These are phyloP conservation scores for Arthrobotrys conoides DNA, from an alignment of 2,329 filamentous ascomycete genomes.

Conservation along the genomic window DNA sequence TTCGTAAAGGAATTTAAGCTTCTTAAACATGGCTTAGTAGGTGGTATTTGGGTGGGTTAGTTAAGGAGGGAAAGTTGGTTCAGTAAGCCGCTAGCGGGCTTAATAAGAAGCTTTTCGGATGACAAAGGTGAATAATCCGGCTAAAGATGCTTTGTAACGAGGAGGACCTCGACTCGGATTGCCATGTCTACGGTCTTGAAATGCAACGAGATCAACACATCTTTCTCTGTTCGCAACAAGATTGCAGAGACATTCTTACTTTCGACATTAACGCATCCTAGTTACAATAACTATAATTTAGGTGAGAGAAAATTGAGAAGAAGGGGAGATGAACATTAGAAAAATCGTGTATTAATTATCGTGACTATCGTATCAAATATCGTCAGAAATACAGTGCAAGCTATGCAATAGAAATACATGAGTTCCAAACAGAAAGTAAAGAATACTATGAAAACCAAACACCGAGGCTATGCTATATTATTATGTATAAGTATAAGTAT, in stretches of 20 bases:
- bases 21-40: constrained; percentile 22
- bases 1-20: constrained; percentile 46
- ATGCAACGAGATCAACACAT: constrained; percentile 3
- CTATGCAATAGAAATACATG: not conserved
- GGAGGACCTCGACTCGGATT: not conserved
- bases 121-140: constrained; percentile 50
- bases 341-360: not conserved
- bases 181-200: not conserved
- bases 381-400: not conserved
- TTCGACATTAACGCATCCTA: too few species aligned
- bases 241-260: too few species aligned
- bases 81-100: constrained; percentile 45
- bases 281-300: too few species aligned
- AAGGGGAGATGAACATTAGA: not conserved
- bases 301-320: too few species aligned
- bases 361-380: not conserved
- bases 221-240: too few species aligned
- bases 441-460: constrained; percentile 1
- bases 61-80: constrained; percentile 23
- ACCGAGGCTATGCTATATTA: constrained; percentile 12
- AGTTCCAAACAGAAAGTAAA: not conserved
- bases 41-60: constrained; percentile 30
- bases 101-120: constrained; percentile 32
- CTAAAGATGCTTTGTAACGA: constrained; percentile 5
- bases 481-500: not conserved